Evolutionary conservation across 2,329 filamentous ascomycete genomes (phyloP), one percentile per base, ranked within the genome.

Genomic region (Ilyonectria robusta): DNA sequence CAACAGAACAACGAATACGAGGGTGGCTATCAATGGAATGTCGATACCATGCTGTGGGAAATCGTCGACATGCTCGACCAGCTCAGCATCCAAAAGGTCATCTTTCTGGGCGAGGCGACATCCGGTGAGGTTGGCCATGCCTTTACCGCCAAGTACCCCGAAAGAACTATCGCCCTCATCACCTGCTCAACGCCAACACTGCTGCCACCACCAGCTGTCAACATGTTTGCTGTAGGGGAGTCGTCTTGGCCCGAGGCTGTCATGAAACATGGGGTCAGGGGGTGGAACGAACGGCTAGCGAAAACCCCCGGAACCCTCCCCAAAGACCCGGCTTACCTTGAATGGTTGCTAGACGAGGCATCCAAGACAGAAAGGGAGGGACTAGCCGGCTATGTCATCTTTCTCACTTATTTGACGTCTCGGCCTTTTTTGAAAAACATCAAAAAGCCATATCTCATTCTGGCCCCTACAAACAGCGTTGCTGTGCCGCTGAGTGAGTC

Each of bases 51-150:
- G 31, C 19, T 57, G 4, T 33, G 29, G 17, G 54, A 57, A 19
- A 57, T 57, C 19, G 37, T 57, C 35, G 54, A 57, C 54, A 40
- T 57, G 54, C 54, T 57, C 37, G 54, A 57, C 26, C 37, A 57
- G 6, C 54, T 57, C 40, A 19, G 15, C 7, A 57, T 46, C 4
- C 15, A 57, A 33, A 46, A 33, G 37, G 40, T 57, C 17, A 26
- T 42, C 9, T 57, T 57, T 11, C 13, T 57, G 17, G 54, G 54
- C 31, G 54, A 57, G 37, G 35, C 54, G 35, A 57, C 37, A 15
- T 42, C 21, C 33, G 54, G 54, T 19, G 26, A 42, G 35, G 11
- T 57, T 11, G 54, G 54, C 31, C 35, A 57, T 13, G 54, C 23
- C 35, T 57, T 57, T 31, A 37, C 54, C 3, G 26, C 54, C 13